These are phyloP conservation scores for Monilinia aucupariae DNA, from an alignment of 2,329 filamentous ascomycete genomes.

Conservation along the genomic window DNA sequence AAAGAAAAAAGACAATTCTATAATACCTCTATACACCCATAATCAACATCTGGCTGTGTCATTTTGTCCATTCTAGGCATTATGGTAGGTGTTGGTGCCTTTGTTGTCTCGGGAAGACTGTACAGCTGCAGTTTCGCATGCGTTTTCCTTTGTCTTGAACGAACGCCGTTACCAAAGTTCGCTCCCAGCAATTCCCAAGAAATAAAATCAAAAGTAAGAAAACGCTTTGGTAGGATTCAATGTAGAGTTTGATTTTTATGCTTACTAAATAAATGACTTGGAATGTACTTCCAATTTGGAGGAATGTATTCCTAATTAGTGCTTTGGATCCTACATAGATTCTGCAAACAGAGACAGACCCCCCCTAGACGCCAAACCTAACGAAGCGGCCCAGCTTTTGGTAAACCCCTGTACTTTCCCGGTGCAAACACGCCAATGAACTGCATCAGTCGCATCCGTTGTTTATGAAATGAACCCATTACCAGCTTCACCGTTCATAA, in stretches of 20 bases:
- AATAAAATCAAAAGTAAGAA: conserved; percentile 7
- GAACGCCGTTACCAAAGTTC: conserved; percentile 20
- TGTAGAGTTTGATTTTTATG: background rate
- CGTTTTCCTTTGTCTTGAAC: conserved; percentile 31
- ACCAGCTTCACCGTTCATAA: conserved; percentile 59
- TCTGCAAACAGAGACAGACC: conserved; percentile 19
- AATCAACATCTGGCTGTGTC: conserved; percentile 25
- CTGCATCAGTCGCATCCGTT: conserved; percentile 12
- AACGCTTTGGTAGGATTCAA: conserved; percentile 7
- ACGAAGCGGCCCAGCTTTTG: conserved; percentile 19
- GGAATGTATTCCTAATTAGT: conserved; percentile 16
- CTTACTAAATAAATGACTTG: conserved; percentile 13
- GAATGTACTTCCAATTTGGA: conserved; percentile 16
- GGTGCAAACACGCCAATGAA: conserved; percentile 9
- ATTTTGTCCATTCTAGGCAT: conserved; percentile 32
- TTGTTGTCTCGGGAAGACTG: conserved; percentile 36
- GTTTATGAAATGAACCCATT: conserved; percentile 48
- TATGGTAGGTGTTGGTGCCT: conserved; percentile 31
- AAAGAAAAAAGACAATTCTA: conserved; percentile 34
- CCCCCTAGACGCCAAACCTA: conserved; percentile 19
- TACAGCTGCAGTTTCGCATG: conserved; percentile 27
- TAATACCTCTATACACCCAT: conserved; percentile 27
- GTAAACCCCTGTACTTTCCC: conserved; percentile 16
- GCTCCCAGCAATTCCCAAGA: conserved; percentile 11
- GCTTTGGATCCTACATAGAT: conserved; percentile 10